A percentile compares a stretch with the other conserved stretches of the same genome.
These are phyloP conservation scores for Ceriops zippeliana DNA, from an alignment of 345 rosid species.

Conservation along the genomic window DNA sequence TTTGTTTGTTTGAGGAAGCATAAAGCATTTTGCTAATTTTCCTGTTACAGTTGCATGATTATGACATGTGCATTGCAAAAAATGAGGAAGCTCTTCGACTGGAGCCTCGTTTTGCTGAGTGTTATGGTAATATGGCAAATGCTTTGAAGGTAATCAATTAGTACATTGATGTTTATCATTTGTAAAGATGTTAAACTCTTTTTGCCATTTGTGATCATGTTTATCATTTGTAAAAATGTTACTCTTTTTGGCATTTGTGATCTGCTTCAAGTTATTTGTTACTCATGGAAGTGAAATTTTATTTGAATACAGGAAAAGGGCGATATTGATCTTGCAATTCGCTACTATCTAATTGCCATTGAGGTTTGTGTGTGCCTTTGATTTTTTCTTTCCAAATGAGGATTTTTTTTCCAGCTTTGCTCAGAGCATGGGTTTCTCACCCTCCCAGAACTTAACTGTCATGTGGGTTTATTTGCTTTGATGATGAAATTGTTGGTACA, in stretches of 20 bases:
- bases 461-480: no score
- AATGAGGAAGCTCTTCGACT: conserved; percentile 95
- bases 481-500: no score
- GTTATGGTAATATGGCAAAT: conserved; percentile 99
- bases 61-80: conserved; percentile 91
- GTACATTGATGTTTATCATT: neutral
- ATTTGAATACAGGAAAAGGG: conserved; percentile 75
- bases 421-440: no score
- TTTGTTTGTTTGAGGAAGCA: neutral
- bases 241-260: neutral
- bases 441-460: no score
- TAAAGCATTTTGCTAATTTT: neutral
- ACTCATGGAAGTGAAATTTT: neutral
- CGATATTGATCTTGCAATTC: conserved; percentile 82
- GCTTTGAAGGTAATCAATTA: conserved; percentile 79
- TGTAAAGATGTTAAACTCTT: neutral
- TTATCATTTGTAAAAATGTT: conserved; percentile 1
- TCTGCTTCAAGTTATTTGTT: neutral
- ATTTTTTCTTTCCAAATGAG: neutral
- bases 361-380: conserved; percentile 58
- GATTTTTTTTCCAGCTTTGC: neutral
- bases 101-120: conserved; percentile 94
- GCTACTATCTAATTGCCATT: conserved; percentile 84
- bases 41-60: conserved; percentile 71
- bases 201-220: neutral